Evolutionary conservation across 345 rosid genomes (phyloP).

Genomic region (Camelina sativa): DNA sequence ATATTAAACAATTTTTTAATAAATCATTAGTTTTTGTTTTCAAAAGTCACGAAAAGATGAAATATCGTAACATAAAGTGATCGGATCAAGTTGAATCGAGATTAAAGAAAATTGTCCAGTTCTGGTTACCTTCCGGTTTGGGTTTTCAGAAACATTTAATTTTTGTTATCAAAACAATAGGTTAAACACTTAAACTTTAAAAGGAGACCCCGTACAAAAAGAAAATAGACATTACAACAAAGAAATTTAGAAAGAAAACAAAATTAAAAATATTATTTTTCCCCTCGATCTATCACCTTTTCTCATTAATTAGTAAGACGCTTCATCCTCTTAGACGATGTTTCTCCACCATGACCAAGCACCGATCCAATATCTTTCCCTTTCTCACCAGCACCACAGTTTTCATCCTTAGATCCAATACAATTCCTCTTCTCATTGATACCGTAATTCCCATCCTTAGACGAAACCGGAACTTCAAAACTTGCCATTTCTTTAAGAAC

Average conservation of each 20-base stretch:
- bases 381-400: slow-evolving; percentile 8
- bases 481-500: slow-evolving; percentile 12
- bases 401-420: not conserved
- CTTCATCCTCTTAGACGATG: slow-evolving; percentile 6
- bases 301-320: not conserved
- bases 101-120: no score
- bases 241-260: not conserved
- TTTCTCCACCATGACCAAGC: slow-evolving; percentile 8
- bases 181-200: not conserved
- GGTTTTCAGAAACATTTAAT: no score
- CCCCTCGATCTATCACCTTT: no score
- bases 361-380: not conserved
- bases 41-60: no score
- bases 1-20: no score
- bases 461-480: slow-evolving; percentile 6
- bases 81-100: no score
- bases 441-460: not conserved
- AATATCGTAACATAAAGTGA: no score
- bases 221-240: not conserved
- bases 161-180: no score
- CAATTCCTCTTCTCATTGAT: slow-evolving; percentile 16
- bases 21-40: no score
- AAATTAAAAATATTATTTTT: no score
- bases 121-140: not conserved
- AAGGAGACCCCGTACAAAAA: not conserved